These are phyloP conservation scores for Coemansia javaensis DNA, from an alignment of 192 early-diverging fungal genomes.

Conservation along the genomic window DNA sequence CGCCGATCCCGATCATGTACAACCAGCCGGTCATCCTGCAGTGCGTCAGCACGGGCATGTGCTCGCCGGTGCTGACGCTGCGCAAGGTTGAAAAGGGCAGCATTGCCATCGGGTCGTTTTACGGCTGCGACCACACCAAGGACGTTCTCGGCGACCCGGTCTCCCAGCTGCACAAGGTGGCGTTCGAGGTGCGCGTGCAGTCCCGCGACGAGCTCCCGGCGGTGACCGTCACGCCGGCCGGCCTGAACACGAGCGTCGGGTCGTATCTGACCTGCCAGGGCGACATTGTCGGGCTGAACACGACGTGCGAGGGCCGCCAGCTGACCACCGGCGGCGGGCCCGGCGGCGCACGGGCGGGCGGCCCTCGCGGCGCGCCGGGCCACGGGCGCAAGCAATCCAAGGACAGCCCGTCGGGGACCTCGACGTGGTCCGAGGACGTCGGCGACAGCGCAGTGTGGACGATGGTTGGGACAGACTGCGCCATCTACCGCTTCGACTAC, in stretches of 20 bases:
- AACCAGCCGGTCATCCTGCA: conserved; percentile 85
- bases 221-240: conserved; percentile 39
- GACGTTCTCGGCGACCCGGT: conserved; percentile 78
- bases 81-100: conserved; percentile 82
- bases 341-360: conserved; percentile 2
- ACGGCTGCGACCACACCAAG: conserved; percentile 33
- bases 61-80: conserved; percentile 74
- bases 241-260: conserved; percentile 35
- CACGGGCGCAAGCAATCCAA: conserved; percentile 35
- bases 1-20: conserved; percentile 72
- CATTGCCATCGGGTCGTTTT: conserved; percentile 62
- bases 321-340: conserved; percentile 9
- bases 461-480: conserved; percentile 73
- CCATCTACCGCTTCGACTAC: conserved; percentile 46
- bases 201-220: conserved; percentile 44
- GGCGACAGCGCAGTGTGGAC: conserved; percentile 92
- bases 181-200: conserved; percentile 65
- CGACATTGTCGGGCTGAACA: conserved; percentile 73
- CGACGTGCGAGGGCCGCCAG: conserved; percentile 41
- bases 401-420: conserved; percentile 38
- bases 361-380: conserved; percentile 12
- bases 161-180: conserved; percentile 87
- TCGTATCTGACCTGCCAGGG: conserved; percentile 68
- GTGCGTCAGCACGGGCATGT: conserved; percentile 81
- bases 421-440: conserved; percentile 73